These are phyloP conservation scores for Triangularia verruculosa DNA, from an alignment of 2,329 filamentous ascomycete species.

Conservation along the genomic window DNA sequence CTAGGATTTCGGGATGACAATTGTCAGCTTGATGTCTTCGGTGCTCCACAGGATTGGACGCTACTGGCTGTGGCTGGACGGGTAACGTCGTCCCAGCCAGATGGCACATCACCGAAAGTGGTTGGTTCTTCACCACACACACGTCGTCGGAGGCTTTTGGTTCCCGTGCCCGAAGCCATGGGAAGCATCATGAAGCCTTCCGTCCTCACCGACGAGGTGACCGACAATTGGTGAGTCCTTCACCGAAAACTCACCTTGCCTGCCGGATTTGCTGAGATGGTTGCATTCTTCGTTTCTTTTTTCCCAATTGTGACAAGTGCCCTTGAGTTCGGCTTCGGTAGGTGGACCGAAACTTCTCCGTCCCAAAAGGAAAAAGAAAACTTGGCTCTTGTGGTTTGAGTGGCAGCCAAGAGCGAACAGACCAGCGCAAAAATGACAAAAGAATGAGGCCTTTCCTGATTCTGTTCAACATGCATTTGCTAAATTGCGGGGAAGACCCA, in stretches of 20 bases:
- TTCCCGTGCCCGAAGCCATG: background rate
- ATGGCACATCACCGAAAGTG: background rate
- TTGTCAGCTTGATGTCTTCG: background rate
- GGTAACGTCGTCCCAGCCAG: background rate
- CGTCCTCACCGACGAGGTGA: background rate
- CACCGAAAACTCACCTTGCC: background rate
- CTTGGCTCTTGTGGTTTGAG: background rate
- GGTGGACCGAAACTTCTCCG: background rate
- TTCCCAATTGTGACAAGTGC: background rate
- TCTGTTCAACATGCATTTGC: slow-evolving; percentile 6
- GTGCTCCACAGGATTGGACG: background rate
- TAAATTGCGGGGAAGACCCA: slow-evolving; percentile 8
- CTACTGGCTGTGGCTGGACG: background rate
- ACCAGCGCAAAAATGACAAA: slow-evolving; percentile 4
- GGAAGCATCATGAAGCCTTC: background rate
- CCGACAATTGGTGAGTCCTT: background rate
- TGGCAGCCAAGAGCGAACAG: background rate
- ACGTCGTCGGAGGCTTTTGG: background rate
- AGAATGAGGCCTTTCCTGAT: slow-evolving; percentile 7
- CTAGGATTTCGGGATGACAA: background rate
- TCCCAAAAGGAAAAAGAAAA: background rate
- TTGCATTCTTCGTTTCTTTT: background rate
- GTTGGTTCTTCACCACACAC: background rate
- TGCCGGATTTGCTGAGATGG: background rate
- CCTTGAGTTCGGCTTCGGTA: background rate